Conservation (phyloP, 1,284 basidiomycete genomes). For the Microbotryomycetes sp. region DNA sequence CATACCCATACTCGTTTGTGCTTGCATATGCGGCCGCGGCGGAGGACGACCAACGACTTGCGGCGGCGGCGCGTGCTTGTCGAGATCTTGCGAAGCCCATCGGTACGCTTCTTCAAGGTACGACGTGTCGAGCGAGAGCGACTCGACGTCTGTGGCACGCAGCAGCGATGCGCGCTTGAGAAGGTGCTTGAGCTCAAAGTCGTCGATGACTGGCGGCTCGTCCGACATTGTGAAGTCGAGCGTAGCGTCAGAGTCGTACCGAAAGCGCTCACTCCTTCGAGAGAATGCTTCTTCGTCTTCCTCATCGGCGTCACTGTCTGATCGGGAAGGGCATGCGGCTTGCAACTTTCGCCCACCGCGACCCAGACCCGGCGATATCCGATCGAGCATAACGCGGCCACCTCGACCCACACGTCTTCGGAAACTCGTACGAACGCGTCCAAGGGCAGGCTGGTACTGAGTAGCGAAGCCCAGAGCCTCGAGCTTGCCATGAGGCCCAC, state of each 20-base stretch:
- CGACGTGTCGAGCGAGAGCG: constrained; percentile 21
- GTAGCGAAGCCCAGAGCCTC: constrained; percentile 30
- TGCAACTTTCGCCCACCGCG: constrained; percentile 7
- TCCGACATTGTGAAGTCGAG: constrained; percentile 31
- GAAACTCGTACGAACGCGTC: constrained; percentile 48
- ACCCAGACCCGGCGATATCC: constrained; percentile 48
- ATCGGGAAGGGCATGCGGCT: neutral
- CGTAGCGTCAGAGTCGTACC: constrained; percentile 49
- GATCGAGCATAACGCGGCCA: constrained; percentile 69
- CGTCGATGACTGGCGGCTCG: constrained; percentile 33
- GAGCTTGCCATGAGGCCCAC: constrained; percentile 4
- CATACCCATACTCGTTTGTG: neutral
- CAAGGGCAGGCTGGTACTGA: constrained; percentile 26
- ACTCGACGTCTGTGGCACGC: constrained; percentile 24
- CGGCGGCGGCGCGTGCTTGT: constrained; percentile 24
- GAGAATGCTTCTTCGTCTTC: constrained; percentile 40
- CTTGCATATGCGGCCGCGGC: constrained; percentile 5
- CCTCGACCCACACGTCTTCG: constrained; percentile 72
- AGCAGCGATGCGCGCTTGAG: constrained; percentile 25
- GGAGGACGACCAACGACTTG: constrained; percentile 29
- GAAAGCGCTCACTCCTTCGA: constrained; percentile 57
- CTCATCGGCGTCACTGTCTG: constrained; percentile 8
- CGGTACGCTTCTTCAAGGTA: constrained; percentile 33
- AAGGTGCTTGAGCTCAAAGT: constrained; percentile 31
- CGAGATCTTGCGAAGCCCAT: constrained; percentile 28